Conservation (phyloP, 1,139 yeast species). For the Wickerhamomyces sp. region DNA sequence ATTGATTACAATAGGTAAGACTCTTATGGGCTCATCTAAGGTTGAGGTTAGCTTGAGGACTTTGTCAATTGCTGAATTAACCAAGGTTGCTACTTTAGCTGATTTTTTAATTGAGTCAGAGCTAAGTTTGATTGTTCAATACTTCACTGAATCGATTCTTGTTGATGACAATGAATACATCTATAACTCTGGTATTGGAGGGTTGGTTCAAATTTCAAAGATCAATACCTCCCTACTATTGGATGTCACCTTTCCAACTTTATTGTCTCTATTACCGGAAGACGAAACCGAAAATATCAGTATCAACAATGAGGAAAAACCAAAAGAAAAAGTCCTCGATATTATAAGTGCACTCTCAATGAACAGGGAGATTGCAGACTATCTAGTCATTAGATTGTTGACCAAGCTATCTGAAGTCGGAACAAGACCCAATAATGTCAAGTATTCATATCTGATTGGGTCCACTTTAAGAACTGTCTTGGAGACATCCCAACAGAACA, state of each 20-base stretch:
- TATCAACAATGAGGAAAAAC: constrained; percentile 22
- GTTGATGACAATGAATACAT: constrained; percentile 37
- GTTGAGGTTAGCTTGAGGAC: constrained; percentile 66
- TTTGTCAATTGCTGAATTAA: constrained; percentile 59
- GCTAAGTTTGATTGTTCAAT: constrained; percentile 55
- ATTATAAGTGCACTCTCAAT: constrained; percentile 35
- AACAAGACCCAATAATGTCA: not conserved
- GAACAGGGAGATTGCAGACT: constrained; percentile 44
- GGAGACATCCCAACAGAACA: constrained; percentile 10
- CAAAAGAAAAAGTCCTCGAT: constrained; percentile 36
- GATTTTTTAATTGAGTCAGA: constrained; percentile 50
- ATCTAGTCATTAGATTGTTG: constrained; percentile 44
- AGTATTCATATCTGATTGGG: constrained; percentile 14
- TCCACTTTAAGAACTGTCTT: constrained; percentile 15
- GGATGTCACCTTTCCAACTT: constrained; percentile 55
- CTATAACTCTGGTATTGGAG: constrained; percentile 40
- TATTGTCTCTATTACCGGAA: constrained; percentile 50
- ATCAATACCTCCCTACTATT: constrained; percentile 42
- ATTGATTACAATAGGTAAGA: constrained; percentile 57
- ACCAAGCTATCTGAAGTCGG: constrained; percentile 33
- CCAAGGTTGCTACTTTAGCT: constrained; percentile 44
- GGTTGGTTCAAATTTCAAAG: constrained; percentile 43
- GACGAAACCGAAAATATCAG: constrained; percentile 24
- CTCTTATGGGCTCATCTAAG: constrained; percentile 61
- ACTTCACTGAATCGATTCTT: constrained; percentile 60